These are phyloP conservation scores for Exobasidium cylindrosporum DNA, from an alignment of 1,284 basidiomycete genomes.

Conservation along the genomic window DNA sequence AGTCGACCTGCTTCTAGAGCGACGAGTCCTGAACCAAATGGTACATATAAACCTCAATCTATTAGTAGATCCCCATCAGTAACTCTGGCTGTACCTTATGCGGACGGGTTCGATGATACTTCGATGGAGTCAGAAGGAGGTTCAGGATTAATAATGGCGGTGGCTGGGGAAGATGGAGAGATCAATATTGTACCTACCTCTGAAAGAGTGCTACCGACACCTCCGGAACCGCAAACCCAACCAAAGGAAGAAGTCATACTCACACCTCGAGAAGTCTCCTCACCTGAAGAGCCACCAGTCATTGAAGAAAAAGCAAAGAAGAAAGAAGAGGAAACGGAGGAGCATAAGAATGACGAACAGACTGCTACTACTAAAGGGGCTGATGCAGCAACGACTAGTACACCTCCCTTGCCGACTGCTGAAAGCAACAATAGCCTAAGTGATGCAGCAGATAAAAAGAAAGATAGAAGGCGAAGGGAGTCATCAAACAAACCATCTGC, in stretches of 20 bases:
- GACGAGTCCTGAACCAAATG: slow-evolving; percentile 6
- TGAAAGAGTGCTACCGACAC: background rate
- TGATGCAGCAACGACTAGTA: background rate
- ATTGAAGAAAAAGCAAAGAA: background rate
- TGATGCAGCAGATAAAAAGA: slow-evolving; percentile 5
- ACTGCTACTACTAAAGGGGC: background rate
- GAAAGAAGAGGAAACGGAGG: background rate
- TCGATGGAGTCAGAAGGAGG: background rate
- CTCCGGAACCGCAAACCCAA: background rate
- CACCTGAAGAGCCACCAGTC: background rate
- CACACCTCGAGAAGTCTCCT: background rate
- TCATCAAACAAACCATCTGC: slow-evolving; percentile 49
- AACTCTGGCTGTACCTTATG: background rate
- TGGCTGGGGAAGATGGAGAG: background rate
- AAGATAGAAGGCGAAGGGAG: background rate
- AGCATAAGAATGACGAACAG: background rate
- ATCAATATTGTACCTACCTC: background rate
- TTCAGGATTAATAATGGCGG: background rate
- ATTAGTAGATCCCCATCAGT: background rate
- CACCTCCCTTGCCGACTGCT: background rate
- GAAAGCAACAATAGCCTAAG: slow-evolving; percentile 1
- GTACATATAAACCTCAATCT: background rate
- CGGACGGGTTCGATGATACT: no score
- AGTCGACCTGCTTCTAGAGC: slow-evolving; percentile 11
- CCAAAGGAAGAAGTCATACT: background rate